A percentile compares a stretch with the other conserved stretches of the same genome.
These are phyloP conservation scores for Pelargonium cotyledonis DNA, from an alignment of 441 rosid species.

Conservation along the genomic window DNA sequence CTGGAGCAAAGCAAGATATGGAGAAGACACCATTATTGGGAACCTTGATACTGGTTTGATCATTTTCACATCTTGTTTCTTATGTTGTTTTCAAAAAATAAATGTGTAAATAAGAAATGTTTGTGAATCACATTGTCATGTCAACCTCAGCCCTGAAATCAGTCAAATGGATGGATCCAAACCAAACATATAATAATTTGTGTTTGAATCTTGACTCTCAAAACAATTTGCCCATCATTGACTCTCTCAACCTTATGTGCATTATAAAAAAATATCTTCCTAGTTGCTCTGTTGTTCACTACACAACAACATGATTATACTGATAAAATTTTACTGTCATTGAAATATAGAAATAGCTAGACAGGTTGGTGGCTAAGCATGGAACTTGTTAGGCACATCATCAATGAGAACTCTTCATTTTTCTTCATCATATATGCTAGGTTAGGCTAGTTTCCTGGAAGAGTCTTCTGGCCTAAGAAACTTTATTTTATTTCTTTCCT, in stretches of 20 bases:
- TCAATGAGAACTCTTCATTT: too few relatives aligned
- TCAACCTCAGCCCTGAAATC: constrained; percentile 1
- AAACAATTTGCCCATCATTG: neutral
- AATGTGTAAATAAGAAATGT: neutral
- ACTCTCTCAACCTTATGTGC: neutral
- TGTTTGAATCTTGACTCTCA: constrained; percentile 6
- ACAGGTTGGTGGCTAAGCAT: too few relatives aligned
- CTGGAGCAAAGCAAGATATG: constrained; percentile 55
- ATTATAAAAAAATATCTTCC: neutral
- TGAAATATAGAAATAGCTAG: too few relatives aligned
- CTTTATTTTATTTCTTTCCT: neutral
- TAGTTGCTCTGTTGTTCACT: neutral
- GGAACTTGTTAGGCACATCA: too few relatives aligned
- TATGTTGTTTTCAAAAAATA: neutral
- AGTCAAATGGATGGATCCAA: constrained; percentile 9
- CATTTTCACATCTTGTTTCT: neutral
- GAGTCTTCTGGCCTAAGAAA: too few relatives aligned
- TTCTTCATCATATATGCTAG: too few relatives aligned
- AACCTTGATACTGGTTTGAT: constrained; percentile 61
- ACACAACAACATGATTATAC: too few relatives aligned
- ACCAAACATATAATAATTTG: neutral
- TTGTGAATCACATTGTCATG: neutral
- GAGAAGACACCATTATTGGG: constrained; percentile 59
- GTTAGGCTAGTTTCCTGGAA: too few relatives aligned
- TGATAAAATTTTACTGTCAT: too few relatives aligned